Base-by-base conservation (phyloP, 148 eudicot genomes). In the Dianthus caryophyllus region DNA sequence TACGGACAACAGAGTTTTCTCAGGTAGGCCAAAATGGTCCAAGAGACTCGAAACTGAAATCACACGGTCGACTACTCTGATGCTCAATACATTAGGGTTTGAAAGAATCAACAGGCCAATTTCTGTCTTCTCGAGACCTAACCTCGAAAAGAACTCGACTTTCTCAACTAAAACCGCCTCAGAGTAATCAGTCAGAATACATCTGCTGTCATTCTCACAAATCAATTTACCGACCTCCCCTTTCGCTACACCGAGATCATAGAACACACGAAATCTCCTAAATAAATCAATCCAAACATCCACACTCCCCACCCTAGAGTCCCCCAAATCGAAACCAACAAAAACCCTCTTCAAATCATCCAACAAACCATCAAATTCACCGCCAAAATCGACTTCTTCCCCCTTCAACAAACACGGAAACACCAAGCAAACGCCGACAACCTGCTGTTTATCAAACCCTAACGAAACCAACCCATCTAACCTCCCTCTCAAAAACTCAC, bases 381-480 rank as follows among this genome's bases (percentile, higher is more conserved):
- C 69, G 47, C 66, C 22, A 20, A 72, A 41, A 9, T 59, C 74
- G 41, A 48, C 57, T 15, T 76, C 65, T 5, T 61, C 77, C 55
- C 62, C 74, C 60, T 61, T 61, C 71, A 90, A 67, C 41, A 87
- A 77, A 51, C 30, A 21, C 43, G 96, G 93, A 75, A 87, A 85
- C 63, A 75, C 76, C 74, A 90, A 68, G 72, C 90, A 87, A 60
- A 87, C 69, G 9, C 84, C 85, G 79, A 82, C 51, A n/a, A 80
- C 50, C 6, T 67, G 52, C 20, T 61, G 73, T 65, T 33, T 77
- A 47, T 67, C 66, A 62, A 90, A 87, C 71, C 93, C 94, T 26
- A 69, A 71, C 0, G 65, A 76, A 36, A 74, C 74, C 61, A 87
- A 80, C 68, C 67, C 76, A 29, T 64, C 13, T 54, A 87, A 76